These are phyloP conservation scores for Pseudonectria foliicola DNA, from an alignment of 2,329 filamentous ascomycete species.

Conservation along the genomic window DNA sequence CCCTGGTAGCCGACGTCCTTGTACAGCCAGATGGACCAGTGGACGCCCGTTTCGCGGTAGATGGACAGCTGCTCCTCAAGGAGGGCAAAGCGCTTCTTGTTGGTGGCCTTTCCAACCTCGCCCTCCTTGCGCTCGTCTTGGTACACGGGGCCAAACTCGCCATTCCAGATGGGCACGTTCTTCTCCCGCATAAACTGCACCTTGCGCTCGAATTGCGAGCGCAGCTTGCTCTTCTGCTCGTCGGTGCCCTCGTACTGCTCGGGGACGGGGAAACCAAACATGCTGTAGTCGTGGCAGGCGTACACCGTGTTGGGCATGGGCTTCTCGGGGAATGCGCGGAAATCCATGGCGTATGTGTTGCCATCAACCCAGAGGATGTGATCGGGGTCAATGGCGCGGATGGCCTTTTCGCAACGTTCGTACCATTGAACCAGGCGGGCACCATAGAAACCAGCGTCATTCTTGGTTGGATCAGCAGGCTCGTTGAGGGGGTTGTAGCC, in stretches of 20 bases:
- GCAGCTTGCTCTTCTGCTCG: slow-evolving; percentile 36
- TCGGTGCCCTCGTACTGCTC: slow-evolving; percentile 33
- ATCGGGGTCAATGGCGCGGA: slow-evolving; percentile 35
- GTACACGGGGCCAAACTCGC: slow-evolving; percentile 47
- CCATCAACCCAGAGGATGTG: slow-evolving; percentile 46
- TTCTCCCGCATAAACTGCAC: slow-evolving; percentile 35
- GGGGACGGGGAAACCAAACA: slow-evolving; percentile 40
- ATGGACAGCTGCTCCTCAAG: slow-evolving; percentile 34
- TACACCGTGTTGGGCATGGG: slow-evolving; percentile 43
- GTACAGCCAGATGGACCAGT: slow-evolving; percentile 55
- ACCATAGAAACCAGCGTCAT: slow-evolving; percentile 10
- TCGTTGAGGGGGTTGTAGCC: slow-evolving; percentile 33
- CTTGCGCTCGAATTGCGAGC: slow-evolving; percentile 34
- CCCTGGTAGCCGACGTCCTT: slow-evolving; percentile 52
- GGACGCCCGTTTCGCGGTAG: slow-evolving; percentile 28
- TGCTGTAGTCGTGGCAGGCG: slow-evolving; percentile 45
- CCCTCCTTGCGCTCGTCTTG: slow-evolving; percentile 29
- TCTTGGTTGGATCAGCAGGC: slow-evolving; percentile 25
- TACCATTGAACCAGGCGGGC: slow-evolving; percentile 33
- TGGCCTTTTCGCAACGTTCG: slow-evolving; percentile 30
- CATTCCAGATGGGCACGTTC: slow-evolving; percentile 39
- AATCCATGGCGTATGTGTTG: slow-evolving; percentile 49
- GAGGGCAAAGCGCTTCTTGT: slow-evolving; percentile 34
- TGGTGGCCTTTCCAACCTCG: slow-evolving; percentile 28
- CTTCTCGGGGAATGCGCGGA: slow-evolving; percentile 33